Conservation (phyloP, 805 yeast genomes). For the Pichia eremophila region DNA sequence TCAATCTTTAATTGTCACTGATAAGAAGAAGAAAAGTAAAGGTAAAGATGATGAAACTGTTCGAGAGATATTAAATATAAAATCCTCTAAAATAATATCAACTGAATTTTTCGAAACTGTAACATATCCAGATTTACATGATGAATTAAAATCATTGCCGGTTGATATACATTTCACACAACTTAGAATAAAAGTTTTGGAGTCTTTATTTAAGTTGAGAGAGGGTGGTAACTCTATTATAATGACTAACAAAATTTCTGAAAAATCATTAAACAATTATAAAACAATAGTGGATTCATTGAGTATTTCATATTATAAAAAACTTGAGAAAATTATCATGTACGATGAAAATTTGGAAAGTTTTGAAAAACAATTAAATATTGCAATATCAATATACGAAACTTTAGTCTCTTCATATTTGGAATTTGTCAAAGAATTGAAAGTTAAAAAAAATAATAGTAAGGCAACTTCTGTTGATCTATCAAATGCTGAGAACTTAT, state of each 20-base stretch:
- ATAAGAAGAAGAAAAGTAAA: slow-evolving; percentile 18
- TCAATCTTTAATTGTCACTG: slow-evolving; percentile 2
- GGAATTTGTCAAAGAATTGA: slow-evolving; percentile 18
- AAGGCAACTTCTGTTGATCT: slow-evolving; percentile 19
- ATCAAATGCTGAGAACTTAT: slow-evolving; percentile 29
- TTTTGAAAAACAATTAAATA: slow-evolving; percentile 1
- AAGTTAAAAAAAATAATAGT: slow-evolving; percentile 14
- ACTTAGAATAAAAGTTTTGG: slow-evolving; percentile 19
- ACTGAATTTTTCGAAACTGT: slow-evolving; percentile 11
- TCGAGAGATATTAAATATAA: slow-evolving; percentile 22
- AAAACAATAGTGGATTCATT: slow-evolving; percentile 20
- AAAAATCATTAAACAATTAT: slow-evolving; percentile 14
- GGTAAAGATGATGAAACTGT: slow-evolving; percentile 18
- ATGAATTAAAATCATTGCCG: slow-evolving; percentile 14
- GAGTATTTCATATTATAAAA: slow-evolving; percentile 17
- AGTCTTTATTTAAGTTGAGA: slow-evolving; percentile 14
- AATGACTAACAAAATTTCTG: neutral
- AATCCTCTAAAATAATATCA: slow-evolving; percentile 4
- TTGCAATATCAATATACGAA: slow-evolving; percentile 34
- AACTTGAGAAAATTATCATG: slow-evolving; percentile 6
- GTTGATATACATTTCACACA: slow-evolving; percentile 20
- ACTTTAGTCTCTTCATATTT: slow-evolving; percentile 35
- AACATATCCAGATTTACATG: slow-evolving; percentile 13
- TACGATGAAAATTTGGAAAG: neutral
- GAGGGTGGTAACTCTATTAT: neutral